Evolutionary conservation across 176 grass and related monocot genomes (phyloP).

Genomic region (Juncus effusus): DNA sequence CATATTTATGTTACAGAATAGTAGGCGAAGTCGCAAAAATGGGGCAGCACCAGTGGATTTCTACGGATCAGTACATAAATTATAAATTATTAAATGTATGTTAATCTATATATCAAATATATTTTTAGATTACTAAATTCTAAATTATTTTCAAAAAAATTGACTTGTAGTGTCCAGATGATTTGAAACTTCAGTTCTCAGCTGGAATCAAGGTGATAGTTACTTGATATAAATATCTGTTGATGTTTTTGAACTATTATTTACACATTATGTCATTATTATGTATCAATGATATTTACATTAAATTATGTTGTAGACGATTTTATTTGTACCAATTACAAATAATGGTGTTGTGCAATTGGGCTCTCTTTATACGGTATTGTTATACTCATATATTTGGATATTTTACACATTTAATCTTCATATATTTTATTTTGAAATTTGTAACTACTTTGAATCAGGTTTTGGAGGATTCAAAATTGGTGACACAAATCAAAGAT

Average conservation of each 20-base stretch:
- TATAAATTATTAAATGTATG: constrained; percentile 36
- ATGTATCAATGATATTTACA: constrained; percentile 2
- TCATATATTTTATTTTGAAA: constrained; percentile 16
- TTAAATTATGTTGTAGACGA: constrained; percentile 46
- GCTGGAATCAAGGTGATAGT: constrained; percentile 56
- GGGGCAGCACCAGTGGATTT: constrained; percentile 49
- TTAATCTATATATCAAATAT: constrained; percentile 7
- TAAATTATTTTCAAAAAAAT: neutral
- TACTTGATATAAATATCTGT: constrained; percentile 15
- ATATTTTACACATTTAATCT: constrained; percentile 11
- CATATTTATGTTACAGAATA: constrained; percentile 33
- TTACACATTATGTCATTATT: neutral
- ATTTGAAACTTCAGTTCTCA: constrained; percentile 62
- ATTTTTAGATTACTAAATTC: neutral
- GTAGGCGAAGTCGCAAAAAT: constrained; percentile 55
- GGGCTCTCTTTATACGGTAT: constrained; percentile 61
- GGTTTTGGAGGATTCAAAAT: constrained; percentile 44
- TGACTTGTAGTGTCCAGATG: constrained; percentile 39
- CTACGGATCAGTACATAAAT: constrained; percentile 24
- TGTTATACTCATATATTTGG: constrained; percentile 16
- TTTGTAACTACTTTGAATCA: constrained; percentile 18
- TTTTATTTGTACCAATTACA: constrained; percentile 54
- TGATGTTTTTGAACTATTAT: neutral
- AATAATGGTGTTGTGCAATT: constrained; percentile 61
- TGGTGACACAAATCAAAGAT: constrained; percentile 53